Evolutionary conservation across 495 filamentous ascomycete genomes (phyloP), one percentile per base, ranked within the genome.

Genomic region (Penicillium angulare): DNA sequence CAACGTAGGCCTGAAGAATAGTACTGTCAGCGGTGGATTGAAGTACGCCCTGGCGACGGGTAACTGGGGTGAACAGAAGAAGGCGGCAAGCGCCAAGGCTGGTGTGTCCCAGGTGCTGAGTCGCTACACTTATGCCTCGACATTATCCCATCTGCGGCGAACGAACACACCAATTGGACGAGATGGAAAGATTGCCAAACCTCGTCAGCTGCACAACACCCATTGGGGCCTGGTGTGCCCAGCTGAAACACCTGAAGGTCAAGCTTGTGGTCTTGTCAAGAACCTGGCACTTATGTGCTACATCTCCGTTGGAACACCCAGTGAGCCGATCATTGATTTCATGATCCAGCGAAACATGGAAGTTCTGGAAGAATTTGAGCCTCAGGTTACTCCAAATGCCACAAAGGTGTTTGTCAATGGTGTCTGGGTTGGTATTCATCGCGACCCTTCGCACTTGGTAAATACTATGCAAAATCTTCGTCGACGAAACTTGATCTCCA

Each of bases 21-120:
- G 81, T 42, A 93, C 89, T 8, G 78, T 99, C 48, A 95, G 92
- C 5, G 92, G 92, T 64, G 95, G 89, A 36, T 74, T 99, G 58
- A 95, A 96, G 67, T 97, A 97, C 64, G 96, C 92, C 32, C 79
- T 99, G 35, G 92, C 93, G n/a, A 99, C 93, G 7, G 93, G 93
- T 49, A 99, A 99, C 69, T 99, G 93, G 93, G 95, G 95, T 52
- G 93, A 97, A 53, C 93, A 97, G 71, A 99, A 97, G 80, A 97
- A 97, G 77, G 92, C 93, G 16, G 88, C 87, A 56, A 87, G 82
- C 56, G 86, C 90, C 1, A 97, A 95, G 55, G 93, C 93, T 43
- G 93, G 93, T 73, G 93, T 99, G 23, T 97, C 92, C 8, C 93
- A 99, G 71, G 95, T 99, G 71, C 77, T 99, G 46, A 97, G 96